Base-by-base conservation (phyloP, 23 red algal species). In the Gracilaria gracilis region DNA sequence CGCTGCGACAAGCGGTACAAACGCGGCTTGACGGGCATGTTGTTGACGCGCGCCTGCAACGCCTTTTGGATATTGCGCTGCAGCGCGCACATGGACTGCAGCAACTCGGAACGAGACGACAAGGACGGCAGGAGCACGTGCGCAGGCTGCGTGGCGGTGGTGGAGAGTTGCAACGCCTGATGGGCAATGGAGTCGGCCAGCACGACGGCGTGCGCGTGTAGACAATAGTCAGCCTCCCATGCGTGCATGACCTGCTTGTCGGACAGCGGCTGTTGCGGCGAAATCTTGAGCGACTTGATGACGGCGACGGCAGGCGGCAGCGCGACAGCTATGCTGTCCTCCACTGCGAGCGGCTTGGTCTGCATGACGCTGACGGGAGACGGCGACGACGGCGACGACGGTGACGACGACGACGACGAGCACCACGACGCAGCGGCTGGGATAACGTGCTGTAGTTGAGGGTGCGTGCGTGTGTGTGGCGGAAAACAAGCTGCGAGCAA, bases 111-210 rank as follows among this genome's bases (percentile, higher is more conserved):
- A 34, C 89, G 78, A 21, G 25, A 11, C 34, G 54, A 31, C 21
- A 76, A 44, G 6, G 40, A 64, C 37, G 28, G 61, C 61, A 29
- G 21, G 35, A 39, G 34, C 11, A 35, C 33, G 0, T 32, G 2
- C 3, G 69, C 40, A n/a, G 61, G 38, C 21, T 35, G 75, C 1
- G 58, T 64, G 23, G 37, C 23, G 40, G 58, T 2, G 36, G 71
- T 64, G 38, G 65, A 71, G 21, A 90, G 57, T 17, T 84, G 51
- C 21, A 92, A 59, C 3, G 89, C 37, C 17, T 92, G 66, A 20
- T 84, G 78, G n/a, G 89, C 76, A 61, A 84, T 73, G 49, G 89
- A 61, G n/a, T 92, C 89, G 19, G 78, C 69, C 9, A 92, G 80
- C 24, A 78, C 39, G 27, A 71, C 36, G 48, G 49, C n/a, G 67